Evolutionary conservation across 495 filamentous ascomycete genomes (phyloP), one percentile per base, ranked within the genome.

Genomic region (Trichoderma orchidacearum): DNA sequence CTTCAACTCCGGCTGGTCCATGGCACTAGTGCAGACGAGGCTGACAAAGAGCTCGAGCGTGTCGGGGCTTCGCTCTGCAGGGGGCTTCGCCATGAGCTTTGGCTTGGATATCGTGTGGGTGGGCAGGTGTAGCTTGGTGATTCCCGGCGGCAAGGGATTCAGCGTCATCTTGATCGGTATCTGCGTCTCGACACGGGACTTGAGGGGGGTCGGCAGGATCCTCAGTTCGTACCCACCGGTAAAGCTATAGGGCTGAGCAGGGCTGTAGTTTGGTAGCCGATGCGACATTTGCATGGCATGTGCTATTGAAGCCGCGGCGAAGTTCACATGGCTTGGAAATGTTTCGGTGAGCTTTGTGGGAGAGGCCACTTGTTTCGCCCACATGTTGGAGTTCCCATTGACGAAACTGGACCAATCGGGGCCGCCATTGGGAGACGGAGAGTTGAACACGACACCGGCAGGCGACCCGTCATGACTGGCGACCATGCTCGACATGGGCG

Each of bases 131-230:
- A 97, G 65, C 58, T 82, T 89, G 55, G 81, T 86, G 30, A 90
- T 80, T 18, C 86, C 85, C 3, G 69, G 62, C 1, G 91, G 91
- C 51, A 90, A 70, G 11, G 85, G 81, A 53, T 77, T 80, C 6
- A 96, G 70, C 3, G 83, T 86, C 59, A 96, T 72, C 60, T 80
- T 81, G 59, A 96, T 85, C 2, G 83, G 82, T 57, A 96, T 95
- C 64, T 97, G 92, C 0, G 92, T 97, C 72, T 97, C 92, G 17
- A 97, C 92, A 8, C 92, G 81, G 17, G 91, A 95, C 69, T 96
- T 97, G 56, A 79, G 65, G 9, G 84, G 81, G 3, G 83, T 84
- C 2, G 83, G 81, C 58, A 85, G 80, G 51, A 89, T 75, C 8
- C 69, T 78, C 32, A 83, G 66, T 36, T 70, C 65, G 23, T 73